Evolutionary conservation across 352 stramenopile genomes (phyloP).

Genomic region (Blastocystis sp.): DNA sequence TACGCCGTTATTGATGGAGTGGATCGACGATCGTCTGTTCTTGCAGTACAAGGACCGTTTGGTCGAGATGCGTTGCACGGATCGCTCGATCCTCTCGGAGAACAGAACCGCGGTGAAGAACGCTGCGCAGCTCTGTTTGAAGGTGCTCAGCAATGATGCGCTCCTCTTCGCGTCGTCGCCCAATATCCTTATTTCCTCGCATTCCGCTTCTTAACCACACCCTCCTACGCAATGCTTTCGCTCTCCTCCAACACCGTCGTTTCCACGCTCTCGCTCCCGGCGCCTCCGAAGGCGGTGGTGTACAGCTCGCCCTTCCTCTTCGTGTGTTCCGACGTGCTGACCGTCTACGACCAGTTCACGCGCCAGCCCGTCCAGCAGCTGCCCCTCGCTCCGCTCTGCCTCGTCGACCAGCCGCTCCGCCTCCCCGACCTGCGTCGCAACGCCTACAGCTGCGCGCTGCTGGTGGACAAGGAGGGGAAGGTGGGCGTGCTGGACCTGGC

Average conservation of each 20-base stretch:
- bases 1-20: conserved; percentile 17
- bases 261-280: neutral
- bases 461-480: neutral
- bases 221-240: neutral
- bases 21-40: neutral
- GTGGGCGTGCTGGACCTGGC: neutral
- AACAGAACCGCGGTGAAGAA: conserved; percentile 16
- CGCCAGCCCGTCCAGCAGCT: neutral
- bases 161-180: conserved; percentile 7
- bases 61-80: neutral
- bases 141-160: neutral
- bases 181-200: neutral
- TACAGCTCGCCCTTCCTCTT: conserved; percentile 22
- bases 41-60: conserved; percentile 51
- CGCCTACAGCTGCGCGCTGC: neutral
- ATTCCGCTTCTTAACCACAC: neutral
- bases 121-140: neutral
- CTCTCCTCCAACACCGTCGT: neutral
- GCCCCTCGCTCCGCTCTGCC: neutral
- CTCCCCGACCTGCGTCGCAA: neutral
- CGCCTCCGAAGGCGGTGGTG: neutral
- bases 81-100: neutral
- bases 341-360: conserved; percentile 8
- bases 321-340: conserved; percentile 1
- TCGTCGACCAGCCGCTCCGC: conserved; percentile 3